Percentiles rank a stretch among this genome's conserved stretches.
phyloP scores from a whole-genome alignment of 106 monocot genomes.

The Platanthera zijinensis region DNA sequence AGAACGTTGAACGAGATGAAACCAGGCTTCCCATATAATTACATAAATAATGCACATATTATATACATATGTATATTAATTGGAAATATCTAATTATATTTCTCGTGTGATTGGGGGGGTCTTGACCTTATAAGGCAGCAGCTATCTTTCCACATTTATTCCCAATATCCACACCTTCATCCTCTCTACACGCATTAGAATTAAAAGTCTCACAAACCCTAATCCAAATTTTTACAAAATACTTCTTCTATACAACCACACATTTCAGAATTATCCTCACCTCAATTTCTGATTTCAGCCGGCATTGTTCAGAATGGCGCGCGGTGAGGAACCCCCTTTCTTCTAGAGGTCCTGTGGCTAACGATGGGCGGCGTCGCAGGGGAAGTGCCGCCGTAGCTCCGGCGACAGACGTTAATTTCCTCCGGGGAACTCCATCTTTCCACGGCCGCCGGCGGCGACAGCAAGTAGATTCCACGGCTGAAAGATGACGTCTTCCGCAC shows the following conservation, averaged over 20 bases:
- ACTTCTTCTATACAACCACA: slow-evolving; percentile 1
- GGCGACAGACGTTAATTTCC: slow-evolving; percentile 13
- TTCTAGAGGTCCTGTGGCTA: slow-evolving; percentile 56
- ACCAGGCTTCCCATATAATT: not conserved
- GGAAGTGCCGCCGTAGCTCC: slow-evolving; percentile 41
- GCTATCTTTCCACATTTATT: slow-evolving; percentile 12
- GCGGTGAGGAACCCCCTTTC: slow-evolving; percentile 91
- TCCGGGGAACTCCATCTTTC: slow-evolving; percentile 9
- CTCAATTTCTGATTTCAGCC: not conserved
- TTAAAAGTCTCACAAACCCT: not conserved
- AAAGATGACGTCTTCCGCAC: slow-evolving; percentile 24
- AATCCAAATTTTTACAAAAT: not conserved
- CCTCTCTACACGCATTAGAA: slow-evolving; percentile 6
- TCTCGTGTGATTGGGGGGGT: not conserved
- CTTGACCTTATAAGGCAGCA: not conserved
- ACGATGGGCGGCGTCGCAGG: slow-evolving; percentile 71
- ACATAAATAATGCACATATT: not conserved
- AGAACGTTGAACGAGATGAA: not conserved
- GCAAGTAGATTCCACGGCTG: slow-evolving; percentile 11
- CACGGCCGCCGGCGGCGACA: not conserved
- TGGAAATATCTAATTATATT: not conserved
- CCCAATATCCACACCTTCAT: slow-evolving; percentile 5
- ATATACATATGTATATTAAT: not conserved
- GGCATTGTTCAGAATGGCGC: slow-evolving; percentile 34
- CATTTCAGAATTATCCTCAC: not conserved